Evolutionary conservation across 2,329 filamentous ascomycete species (phyloP).

Genomic region (Rutstroemia sydowiana): DNA sequence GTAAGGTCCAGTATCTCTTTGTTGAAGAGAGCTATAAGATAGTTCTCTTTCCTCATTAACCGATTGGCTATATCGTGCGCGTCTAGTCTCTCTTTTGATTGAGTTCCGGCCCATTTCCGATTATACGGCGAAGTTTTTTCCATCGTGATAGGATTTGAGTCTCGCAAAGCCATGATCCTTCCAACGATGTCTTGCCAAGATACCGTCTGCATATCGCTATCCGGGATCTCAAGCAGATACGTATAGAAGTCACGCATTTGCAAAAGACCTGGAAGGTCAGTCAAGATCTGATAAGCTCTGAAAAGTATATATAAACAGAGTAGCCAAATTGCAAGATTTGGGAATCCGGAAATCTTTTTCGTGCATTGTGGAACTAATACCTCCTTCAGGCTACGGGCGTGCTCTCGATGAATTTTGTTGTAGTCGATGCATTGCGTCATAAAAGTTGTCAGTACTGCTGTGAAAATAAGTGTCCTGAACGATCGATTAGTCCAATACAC

Average conservation of each 20-base stretch:
- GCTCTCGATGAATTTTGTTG: slow-evolving; percentile 40
- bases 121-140: slow-evolving; percentile 50
- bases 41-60: slow-evolving; percentile 94
- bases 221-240: slow-evolving; percentile 59
- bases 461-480: slow-evolving; percentile 53
- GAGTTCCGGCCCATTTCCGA: slow-evolving; percentile 57
- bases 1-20: slow-evolving; percentile 89
- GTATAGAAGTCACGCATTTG: slow-evolving; percentile 64
- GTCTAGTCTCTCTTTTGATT: slow-evolving; percentile 89
- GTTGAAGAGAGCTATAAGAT: slow-evolving; percentile 93
- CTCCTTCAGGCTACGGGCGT: slow-evolving; percentile 38
- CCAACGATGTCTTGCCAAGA: slow-evolving; percentile 67
- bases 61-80: slow-evolving; percentile 96
- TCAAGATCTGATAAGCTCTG: slow-evolving; percentile 48
- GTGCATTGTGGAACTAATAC: slow-evolving; percentile 56
- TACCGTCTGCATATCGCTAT: slow-evolving; percentile 65
- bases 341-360: slow-evolving; percentile 34
- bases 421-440: slow-evolving; percentile 65
- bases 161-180: slow-evolving; percentile 61
- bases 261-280: slow-evolving; percentile 51
- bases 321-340: slow-evolving; percentile 44
- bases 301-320: slow-evolving; percentile 59
- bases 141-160: slow-evolving; percentile 61
- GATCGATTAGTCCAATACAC: slow-evolving; percentile 10
- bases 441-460: slow-evolving; percentile 61